A percentile compares a stretch with the other conserved stretches of the same genome.
Evolutionary conservation across 2,329 filamentous ascomycete species (phyloP).

Genomic region (Ophiocordyceps unilateralis): DNA sequence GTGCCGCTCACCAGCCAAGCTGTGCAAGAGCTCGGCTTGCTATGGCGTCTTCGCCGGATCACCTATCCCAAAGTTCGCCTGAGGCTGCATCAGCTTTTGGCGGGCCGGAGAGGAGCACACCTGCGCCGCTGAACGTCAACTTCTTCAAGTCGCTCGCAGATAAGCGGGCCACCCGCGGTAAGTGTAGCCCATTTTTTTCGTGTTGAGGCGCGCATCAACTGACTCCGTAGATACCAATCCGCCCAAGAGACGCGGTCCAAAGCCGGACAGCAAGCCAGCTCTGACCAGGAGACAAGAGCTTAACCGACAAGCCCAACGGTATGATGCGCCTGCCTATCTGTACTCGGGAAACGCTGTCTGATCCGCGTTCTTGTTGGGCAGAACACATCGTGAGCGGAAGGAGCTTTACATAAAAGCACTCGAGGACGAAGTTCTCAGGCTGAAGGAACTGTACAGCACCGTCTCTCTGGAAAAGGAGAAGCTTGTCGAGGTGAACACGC

Average conservation of each 20-base stretch:
- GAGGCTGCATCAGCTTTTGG: constrained; percentile 9
- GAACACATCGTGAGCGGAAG: constrained; percentile 91
- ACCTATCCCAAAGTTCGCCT: constrained; percentile 10
- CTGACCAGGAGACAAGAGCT: constrained; percentile 82
- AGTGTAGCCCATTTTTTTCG: constrained; percentile 1
- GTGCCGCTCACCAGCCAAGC: background rate
- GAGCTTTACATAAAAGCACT: constrained; percentile 90
- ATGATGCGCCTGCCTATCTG: constrained; percentile 11
- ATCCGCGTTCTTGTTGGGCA: constrained; percentile 16
- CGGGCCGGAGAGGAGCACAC: constrained; percentile 19
- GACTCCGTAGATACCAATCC: constrained; percentile 53
- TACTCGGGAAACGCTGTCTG: background rate
- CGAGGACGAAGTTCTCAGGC: constrained; percentile 74
- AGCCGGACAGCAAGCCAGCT: constrained; percentile 91
- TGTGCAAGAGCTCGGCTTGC: constrained; percentile 5
- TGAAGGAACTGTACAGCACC: constrained; percentile 71
- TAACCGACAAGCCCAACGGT: constrained; percentile 92
- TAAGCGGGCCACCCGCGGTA: constrained; percentile 66
- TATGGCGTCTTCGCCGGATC: constrained; percentile 30
- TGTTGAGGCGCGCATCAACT: background rate
- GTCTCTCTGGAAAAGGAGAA: constrained; percentile 60
- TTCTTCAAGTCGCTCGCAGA: constrained; percentile 53
- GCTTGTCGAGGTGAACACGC: constrained; percentile 61
- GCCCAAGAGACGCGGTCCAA: constrained; percentile 80
- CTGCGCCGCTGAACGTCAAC: constrained; percentile 32